Conservation (phyloP, 192 early-diverging fungal species). For the Neocallimastix lanati region DNA sequence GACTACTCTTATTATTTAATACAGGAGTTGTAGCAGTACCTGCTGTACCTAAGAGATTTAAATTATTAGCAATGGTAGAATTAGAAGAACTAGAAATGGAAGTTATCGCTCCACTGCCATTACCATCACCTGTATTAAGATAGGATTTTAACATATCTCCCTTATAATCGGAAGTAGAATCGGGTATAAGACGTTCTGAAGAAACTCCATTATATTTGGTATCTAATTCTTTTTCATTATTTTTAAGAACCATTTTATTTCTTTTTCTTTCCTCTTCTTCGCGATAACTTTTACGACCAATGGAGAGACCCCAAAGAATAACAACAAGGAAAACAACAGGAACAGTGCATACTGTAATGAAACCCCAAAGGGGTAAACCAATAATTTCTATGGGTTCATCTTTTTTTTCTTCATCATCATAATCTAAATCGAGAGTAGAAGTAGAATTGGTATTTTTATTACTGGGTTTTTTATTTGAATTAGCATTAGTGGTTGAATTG, state of each 20-base stretch:
- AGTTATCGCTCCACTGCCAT: neutral
- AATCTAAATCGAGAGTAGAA: neutral
- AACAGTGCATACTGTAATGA: neutral
- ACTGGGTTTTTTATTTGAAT: neutral
- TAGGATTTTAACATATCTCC: neutral
- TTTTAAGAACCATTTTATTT: neutral
- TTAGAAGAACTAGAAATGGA: neutral
- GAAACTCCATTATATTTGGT: neutral
- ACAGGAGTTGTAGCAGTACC: no score
- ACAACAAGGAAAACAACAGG: neutral
- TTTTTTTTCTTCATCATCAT: neutral
- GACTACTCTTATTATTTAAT: no score
- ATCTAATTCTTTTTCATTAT: neutral
- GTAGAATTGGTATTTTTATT: neutral
- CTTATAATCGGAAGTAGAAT: neutral
- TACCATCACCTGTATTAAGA: neutral
- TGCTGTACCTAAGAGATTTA: no score
- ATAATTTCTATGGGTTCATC: neutral
- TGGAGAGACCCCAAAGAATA: neutral
- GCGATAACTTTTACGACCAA: neutral
- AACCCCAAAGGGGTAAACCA: neutral
- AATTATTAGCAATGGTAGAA: neutral
- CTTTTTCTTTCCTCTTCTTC: neutral
- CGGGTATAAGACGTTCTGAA: neutral
- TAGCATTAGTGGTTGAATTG: neutral